These are phyloP conservation scores for Endogone sp. DNA, from an alignment of 192 early-diverging fungal genomes.

Conservation along the genomic window DNA sequence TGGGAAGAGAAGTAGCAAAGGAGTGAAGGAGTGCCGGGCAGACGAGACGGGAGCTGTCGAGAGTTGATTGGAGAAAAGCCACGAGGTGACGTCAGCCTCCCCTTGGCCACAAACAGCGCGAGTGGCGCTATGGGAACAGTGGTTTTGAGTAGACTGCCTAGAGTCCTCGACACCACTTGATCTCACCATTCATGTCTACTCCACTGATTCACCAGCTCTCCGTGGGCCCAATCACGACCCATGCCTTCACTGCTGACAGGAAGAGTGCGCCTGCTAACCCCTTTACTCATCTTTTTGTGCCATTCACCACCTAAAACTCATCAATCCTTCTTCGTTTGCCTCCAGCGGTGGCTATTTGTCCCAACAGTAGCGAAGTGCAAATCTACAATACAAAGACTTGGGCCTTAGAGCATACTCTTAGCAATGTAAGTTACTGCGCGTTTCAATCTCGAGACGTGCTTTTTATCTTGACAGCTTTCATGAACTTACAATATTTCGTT, in stretches of 20 bases:
- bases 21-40: background rate
- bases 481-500: too few relatives aligned
- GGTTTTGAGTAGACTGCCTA: constrained; percentile 55
- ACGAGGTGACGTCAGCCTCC: background rate
- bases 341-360: constrained; percentile 86
- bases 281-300: constrained; percentile 20
- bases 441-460: too few relatives aligned
- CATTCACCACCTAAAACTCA: background rate
- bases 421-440: constrained; percentile 66
- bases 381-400: constrained; percentile 76
- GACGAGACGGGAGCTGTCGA: too few relatives aligned
- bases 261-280: too few relatives aligned
- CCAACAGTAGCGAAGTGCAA: constrained; percentile 86
- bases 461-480: too few relatives aligned
- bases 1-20: background rate
- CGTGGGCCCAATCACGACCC: constrained; percentile 82
- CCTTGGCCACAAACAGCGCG: too few relatives aligned
- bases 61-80: background rate
- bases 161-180: constrained; percentile 45
- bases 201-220: constrained; percentile 59
- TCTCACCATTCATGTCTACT: too few relatives aligned
- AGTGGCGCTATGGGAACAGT: too few relatives aligned
- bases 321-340: background rate
- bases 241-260: constrained; percentile 89
- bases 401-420: constrained; percentile 64